Percentiles rank a stretch among this genome's conserved stretches.
These are phyloP conservation scores for Jackrogersella multiformis DNA, from an alignment of 495 filamentous ascomycete genomes.

Conservation along the genomic window DNA sequence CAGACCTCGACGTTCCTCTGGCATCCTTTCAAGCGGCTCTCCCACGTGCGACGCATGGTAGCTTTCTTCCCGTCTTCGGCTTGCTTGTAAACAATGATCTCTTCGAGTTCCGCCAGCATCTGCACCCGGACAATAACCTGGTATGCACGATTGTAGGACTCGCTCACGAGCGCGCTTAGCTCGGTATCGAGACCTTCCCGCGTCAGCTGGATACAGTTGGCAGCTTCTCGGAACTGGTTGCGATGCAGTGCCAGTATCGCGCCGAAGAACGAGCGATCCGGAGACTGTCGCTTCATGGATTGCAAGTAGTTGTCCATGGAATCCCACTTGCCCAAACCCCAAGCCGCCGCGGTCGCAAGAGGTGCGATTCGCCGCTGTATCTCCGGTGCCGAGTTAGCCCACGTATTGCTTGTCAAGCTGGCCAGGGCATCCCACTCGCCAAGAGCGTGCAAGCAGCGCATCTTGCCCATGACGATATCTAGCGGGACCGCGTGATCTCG, in stretches of 20 bases:
- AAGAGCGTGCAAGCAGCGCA: slow-evolving; percentile 96
- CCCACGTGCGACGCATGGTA: slow-evolving; percentile 93
- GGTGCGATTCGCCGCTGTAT: slow-evolving; percentile 89
- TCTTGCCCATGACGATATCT: slow-evolving; percentile 98
- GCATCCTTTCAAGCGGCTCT: slow-evolving; percentile 90
- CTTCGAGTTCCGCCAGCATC: slow-evolving; percentile 98
- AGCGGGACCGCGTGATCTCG: slow-evolving; percentile 71
- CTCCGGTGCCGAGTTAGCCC: slow-evolving; percentile 84
- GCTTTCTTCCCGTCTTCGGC: slow-evolving; percentile 86
- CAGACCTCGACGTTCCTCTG: slow-evolving; percentile 98
- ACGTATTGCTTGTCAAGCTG: slow-evolving; percentile 87
- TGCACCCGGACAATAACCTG: slow-evolving; percentile 95
- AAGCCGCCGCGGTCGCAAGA: slow-evolving; percentile 94
- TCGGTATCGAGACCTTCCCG: slow-evolving; percentile 94
- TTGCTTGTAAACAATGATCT: slow-evolving; percentile 98
- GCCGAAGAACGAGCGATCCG: slow-evolving; percentile 96
- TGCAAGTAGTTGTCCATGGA: slow-evolving; percentile 95
- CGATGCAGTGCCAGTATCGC: slow-evolving; percentile 93
- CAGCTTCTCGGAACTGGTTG: slow-evolving; percentile 91
- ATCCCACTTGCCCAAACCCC: slow-evolving; percentile 96
- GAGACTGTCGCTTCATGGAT: slow-evolving; percentile 91
- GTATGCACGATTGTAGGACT: slow-evolving; percentile 97
- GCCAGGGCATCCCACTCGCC: slow-evolving; percentile 97
- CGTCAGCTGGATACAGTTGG: slow-evolving; percentile 85
- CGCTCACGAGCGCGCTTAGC: slow-evolving; percentile 90